A percentile compares a stretch with the other conserved stretches of the same genome.
Evolutionary conservation across 2,329 filamentous ascomycete species (phyloP).

Genomic region (Microsporum audouinii): DNA sequence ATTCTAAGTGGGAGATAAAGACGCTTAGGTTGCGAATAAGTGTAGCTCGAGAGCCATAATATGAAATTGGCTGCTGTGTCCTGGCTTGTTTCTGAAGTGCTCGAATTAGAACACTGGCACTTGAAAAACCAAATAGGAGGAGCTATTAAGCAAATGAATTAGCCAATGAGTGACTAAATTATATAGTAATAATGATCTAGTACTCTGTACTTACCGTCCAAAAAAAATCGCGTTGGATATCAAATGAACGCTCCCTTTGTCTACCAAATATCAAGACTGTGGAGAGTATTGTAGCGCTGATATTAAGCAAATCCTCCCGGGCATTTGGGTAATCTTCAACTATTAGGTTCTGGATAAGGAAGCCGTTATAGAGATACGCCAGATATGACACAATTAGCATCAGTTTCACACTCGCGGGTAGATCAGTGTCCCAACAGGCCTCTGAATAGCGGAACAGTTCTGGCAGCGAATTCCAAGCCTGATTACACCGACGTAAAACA

Average conservation of each 20-base stretch:
- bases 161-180: background rate
- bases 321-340: background rate
- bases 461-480: conserved; percentile 1
- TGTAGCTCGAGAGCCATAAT: background rate
- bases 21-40: conserved; percentile 1
- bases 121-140: background rate
- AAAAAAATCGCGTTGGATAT: background rate
- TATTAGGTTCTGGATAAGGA: background rate
- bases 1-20: background rate
- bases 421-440: background rate
- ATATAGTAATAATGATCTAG: background rate
- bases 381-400: conserved; percentile 2
- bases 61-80: background rate
- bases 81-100: background rate
- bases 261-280: background rate
- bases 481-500: background rate
- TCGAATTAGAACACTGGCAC: conserved; percentile 1
- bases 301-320: background rate
- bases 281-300: background rate
- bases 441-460: background rate
- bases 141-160: background rate
- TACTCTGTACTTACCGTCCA: background rate
- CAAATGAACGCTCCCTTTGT: background rate
- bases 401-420: background rate
- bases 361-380: conserved; percentile 1